Evolutionary conservation across 78 protist genomes (phyloP).

Genomic region (Cavenderia fasciculata): DNA sequence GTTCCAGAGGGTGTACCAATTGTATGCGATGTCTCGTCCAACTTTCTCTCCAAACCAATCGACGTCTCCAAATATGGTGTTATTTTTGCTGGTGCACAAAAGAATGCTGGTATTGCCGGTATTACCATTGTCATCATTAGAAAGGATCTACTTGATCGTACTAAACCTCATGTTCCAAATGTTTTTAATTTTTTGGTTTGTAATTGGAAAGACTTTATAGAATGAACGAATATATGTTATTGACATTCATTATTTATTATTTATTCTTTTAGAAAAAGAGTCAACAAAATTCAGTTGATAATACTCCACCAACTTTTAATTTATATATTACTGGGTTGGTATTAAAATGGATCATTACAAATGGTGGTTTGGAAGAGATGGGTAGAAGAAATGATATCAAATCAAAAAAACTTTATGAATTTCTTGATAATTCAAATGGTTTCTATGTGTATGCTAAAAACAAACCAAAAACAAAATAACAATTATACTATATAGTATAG

Average conservation of each 20-base stretch:
- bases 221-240: background rate
- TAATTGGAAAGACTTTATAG: background rate
- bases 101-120: conserved; percentile 97
- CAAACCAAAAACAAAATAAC: background rate
- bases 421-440: conserved; percentile 73
- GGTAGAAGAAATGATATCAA: conserved; percentile 34
- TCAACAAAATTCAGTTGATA: conserved; percentile 73
- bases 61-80: conserved; percentile 94
- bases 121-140: conserved; percentile 90
- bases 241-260: background rate
- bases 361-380: conserved; percentile 91
- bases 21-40: conserved; percentile 95
- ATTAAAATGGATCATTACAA: conserved; percentile 85
- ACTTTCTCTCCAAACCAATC: conserved; percentile 86
- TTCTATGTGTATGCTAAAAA: conserved; percentile 6
- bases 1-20: conserved; percentile 71
- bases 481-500: no score
- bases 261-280: conserved; percentile 25
- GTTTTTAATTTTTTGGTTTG: conserved; percentile 53
- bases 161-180: conserved; percentile 83
- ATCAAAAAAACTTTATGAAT: conserved; percentile 77
- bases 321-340: conserved; percentile 92
- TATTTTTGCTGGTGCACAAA: conserved; percentile 98
- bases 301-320: conserved; percentile 81
- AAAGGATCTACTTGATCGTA: conserved; percentile 63